Evolutionary conservation across 192 early-diverging fungal genomes (phyloP), one percentile per base, ranked within the genome.

Genomic region (Coemansia reversa): DNA sequence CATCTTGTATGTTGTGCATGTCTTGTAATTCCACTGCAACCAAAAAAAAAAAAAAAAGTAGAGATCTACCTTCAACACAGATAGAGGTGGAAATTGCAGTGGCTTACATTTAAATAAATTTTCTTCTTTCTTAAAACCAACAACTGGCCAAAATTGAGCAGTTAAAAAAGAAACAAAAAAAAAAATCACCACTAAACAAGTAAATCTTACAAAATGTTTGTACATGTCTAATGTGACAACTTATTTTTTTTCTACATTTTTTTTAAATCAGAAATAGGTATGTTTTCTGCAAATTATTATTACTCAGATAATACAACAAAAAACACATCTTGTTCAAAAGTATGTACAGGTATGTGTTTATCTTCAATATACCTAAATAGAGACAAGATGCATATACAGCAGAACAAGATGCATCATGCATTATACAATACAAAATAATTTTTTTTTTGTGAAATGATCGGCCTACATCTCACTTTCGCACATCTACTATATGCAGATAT

Each of bases 1-100:
- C 55, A 57, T n/a, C 22, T 57, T 29, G 19, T 9, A 29, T 30
- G 30, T 35, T 29, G 30, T 57, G 33, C 57, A 58, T 24, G 20
- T 14, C 57, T 23, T 45, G 23, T 18, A 25, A 24, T 39, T 22
- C 57, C 25, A 59, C 23, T 27, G 24, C 57, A 45, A 27, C 3
- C 35, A 33, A 29, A 23, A 63, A 45, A 45, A 16, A 12, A 58
- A 33, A 29, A 23, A 63, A 45, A 45, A 16, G 39, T 45, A 45
- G 12, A 45, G 39, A 45, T 45, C 39, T 45, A 45, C 14, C 39
- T 45, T 14, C 8, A 35, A 1, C 33, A 45, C 12, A 9, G 39
- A 45, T 45, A 45, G 39, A 16, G 14, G 39, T 45, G 39, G 39
- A 16, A 45, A 45, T 16, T 45, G 3, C 14, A 45, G 39, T 45